Evolutionary conservation across 2,329 filamentous ascomycete species (phyloP).

Genomic region (Sarocladium oryzae): DNA sequence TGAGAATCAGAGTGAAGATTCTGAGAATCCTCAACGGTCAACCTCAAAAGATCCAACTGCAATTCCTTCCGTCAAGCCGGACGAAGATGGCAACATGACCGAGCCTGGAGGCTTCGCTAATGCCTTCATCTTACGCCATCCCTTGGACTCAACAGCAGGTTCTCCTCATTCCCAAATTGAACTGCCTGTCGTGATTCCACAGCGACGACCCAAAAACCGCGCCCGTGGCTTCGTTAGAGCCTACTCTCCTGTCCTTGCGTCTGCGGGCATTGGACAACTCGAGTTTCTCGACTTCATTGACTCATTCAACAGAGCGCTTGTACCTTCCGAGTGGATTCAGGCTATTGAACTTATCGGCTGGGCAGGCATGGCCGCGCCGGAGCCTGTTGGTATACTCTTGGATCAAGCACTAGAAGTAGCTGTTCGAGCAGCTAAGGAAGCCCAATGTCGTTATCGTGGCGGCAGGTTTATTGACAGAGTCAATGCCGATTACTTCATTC

Average conservation of each 20-base stretch:
- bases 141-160: background rate
- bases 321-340: slow-evolving; percentile 27
- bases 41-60: background rate
- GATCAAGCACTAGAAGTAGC: slow-evolving; percentile 36
- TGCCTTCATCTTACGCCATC: slow-evolving; percentile 11
- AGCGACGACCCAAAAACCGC: slow-evolving; percentile 41
- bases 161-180: slow-evolving; percentile 18
- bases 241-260: slow-evolving; percentile 42
- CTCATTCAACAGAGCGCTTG: slow-evolving; percentile 35
- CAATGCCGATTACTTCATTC: slow-evolving; percentile 51
- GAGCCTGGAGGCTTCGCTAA: background rate
- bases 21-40: background rate
- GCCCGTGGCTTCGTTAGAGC: slow-evolving; percentile 45
- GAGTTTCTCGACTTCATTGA: slow-evolving; percentile 43
- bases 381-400: slow-evolving; percentile 33
- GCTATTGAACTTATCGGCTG: slow-evolving; percentile 34
- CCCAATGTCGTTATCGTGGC: slow-evolving; percentile 32
- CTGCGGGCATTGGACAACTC: slow-evolving; percentile 38
- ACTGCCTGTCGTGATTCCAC: slow-evolving; percentile 45
- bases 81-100: background rate
- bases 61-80: background rate
- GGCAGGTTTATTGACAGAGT: slow-evolving; percentile 50
- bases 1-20: background rate
- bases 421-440: slow-evolving; percentile 33
- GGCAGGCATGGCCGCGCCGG: slow-evolving; percentile 30